Evolutionary conservation across 495 filamentous ascomycete species (phyloP).

Genomic region (Hypoxylon trugodes): DNA sequence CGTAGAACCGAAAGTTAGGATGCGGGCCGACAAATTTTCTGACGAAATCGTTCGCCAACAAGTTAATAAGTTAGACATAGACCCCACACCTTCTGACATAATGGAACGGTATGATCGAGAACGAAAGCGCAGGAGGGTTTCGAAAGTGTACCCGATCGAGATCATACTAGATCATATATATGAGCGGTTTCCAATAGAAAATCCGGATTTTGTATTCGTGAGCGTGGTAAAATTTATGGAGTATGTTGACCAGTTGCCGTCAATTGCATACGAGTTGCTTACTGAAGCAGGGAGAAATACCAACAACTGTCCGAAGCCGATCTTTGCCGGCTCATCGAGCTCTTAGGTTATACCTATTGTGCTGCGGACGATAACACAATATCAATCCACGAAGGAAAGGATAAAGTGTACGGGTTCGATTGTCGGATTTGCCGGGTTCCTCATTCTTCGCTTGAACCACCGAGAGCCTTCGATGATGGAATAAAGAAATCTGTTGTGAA

Average conservation of each 20-base stretch:
- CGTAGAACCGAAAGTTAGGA: conserved; percentile 1
- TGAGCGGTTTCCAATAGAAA: too few species aligned
- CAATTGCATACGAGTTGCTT: conserved; percentile 10
- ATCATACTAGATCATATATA: too few species aligned
- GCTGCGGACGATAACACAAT: conserved; percentile 48
- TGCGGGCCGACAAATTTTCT: conserved; percentile 39
- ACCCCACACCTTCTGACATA: conserved; percentile 1
- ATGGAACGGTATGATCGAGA: conserved; percentile 34
- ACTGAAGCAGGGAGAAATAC: conserved; percentile 40
- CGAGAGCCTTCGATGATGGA: conserved; percentile 1
- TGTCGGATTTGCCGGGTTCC: conserved; percentile 29
- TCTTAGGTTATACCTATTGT: conserved; percentile 48
- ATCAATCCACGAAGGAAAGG: conserved; percentile 11
- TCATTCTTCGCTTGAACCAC: not conserved
- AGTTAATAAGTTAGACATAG: conserved; percentile 34
- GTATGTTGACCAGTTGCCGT: conserved; percentile 40
- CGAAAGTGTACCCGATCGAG: too few species aligned
- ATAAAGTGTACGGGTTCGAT: conserved; percentile 3
- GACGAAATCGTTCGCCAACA: conserved; percentile 40
- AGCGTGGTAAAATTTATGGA: conserved; percentile 30
- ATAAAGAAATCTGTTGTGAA: conserved; percentile 49
- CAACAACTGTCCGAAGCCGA: conserved; percentile 37
- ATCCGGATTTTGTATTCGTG: too few species aligned
- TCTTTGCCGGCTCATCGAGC: conserved; percentile 46
- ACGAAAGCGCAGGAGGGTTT: conserved; percentile 47